Evolutionary conservation across 1,284 basidiomycete genomes (phyloP).

Genomic region (Peniophora sp.): DNA sequence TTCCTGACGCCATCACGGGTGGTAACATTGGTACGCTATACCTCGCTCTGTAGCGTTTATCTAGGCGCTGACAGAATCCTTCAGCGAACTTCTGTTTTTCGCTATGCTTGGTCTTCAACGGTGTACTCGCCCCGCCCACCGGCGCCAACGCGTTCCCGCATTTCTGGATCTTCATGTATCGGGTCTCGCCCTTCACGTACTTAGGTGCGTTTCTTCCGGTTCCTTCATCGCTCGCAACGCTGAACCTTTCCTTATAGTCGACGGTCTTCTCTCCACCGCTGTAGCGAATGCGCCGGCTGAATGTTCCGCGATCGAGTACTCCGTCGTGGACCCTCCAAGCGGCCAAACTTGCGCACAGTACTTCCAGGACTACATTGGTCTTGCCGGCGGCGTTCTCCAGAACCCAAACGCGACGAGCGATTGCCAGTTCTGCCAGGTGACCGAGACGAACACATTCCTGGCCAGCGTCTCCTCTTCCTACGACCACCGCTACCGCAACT

Average conservation of each 20-base stretch:
- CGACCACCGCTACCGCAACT: constrained; percentile 49
- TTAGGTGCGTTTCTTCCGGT: constrained; percentile 14
- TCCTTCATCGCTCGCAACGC: background rate
- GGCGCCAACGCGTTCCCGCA: constrained; percentile 2
- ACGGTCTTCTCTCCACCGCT: constrained; percentile 30
- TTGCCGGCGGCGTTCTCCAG: constrained; percentile 56
- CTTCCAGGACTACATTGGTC: constrained; percentile 43
- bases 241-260: constrained; percentile 5
- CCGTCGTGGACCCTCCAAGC: constrained; percentile 43
- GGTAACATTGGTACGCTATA: background rate
- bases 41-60: constrained; percentile 15
- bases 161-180: constrained; percentile 20
- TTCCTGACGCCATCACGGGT: background rate
- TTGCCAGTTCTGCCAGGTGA: constrained; percentile 51
- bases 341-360: constrained; percentile 60
- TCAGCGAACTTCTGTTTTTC: background rate
- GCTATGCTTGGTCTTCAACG: background rate
- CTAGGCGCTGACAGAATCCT: constrained; percentile 21
- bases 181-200: constrained; percentile 40
- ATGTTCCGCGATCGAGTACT: constrained; percentile 50
- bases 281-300: constrained; percentile 27
- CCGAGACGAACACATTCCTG: constrained; percentile 54
- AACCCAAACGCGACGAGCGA: constrained; percentile 49
- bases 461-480: constrained; percentile 41
- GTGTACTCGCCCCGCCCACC: constrained; percentile 1